Conservation (phyloP, 345 rosid species). For the Syzygium jambos region DNA sequence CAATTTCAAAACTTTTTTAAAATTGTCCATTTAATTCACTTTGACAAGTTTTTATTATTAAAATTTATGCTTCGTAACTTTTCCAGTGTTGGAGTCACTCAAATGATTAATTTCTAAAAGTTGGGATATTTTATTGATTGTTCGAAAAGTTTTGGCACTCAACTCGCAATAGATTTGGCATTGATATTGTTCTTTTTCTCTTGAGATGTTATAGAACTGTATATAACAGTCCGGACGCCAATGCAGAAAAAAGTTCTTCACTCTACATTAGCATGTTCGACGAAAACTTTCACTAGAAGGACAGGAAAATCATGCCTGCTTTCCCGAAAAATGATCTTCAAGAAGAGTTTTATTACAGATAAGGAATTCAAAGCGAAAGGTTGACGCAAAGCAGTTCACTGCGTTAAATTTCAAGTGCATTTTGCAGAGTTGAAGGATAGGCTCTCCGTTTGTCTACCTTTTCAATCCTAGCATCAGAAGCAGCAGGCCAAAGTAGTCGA, state of each 20-base stretch:
- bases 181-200: neutral
- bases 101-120: neutral
- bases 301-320: neutral
- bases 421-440: no score
- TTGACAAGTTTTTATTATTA: neutral
- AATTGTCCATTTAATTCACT: neutral
- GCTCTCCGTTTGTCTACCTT: neutral
- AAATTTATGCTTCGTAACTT: neutral
- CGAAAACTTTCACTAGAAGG: neutral
- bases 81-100: neutral
- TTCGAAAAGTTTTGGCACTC: neutral
- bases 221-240: neutral
- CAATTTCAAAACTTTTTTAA: neutral
- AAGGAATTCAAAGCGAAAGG: neutral
- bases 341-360: neutral
- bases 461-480: slow-evolving; percentile 55
- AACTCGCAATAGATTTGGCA: neutral
- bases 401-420: neutral
- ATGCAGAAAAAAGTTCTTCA: neutral
- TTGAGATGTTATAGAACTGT: neutral
- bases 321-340: neutral
- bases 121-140: neutral
- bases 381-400: neutral
- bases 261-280: neutral
- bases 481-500: slow-evolving; percentile 42